Evolutionary conservation across 768 basidiomycete genomes (phyloP).

Genomic region (Tulasnella sp.): DNA sequence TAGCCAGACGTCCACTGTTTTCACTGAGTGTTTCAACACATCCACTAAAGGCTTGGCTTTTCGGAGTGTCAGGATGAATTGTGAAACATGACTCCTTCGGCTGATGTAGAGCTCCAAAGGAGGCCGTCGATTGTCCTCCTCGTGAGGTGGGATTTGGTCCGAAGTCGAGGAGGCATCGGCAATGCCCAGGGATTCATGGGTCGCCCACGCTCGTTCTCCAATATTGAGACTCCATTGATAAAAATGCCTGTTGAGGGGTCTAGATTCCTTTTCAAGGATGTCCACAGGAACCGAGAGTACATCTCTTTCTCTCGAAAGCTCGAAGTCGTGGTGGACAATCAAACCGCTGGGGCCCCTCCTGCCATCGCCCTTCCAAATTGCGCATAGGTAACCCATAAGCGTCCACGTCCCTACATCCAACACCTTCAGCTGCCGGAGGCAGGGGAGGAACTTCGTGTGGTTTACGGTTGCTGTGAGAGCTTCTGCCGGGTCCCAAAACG

Average conservation of each 20-base stretch:
- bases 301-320: not conserved
- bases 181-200: not conserved
- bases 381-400: not conserved
- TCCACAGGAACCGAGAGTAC: not conserved
- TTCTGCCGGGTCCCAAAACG: not conserved
- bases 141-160: not conserved
- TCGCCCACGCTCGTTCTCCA: not conserved
- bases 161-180: not conserved
- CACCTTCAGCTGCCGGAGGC: not conserved
- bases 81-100: not conserved
- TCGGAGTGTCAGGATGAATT: not conserved
- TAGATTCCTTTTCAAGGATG: not conserved
- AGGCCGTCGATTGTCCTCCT: not conserved
- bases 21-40: not conserved
- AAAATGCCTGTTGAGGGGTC: not conserved
- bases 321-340: not conserved
- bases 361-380: not conserved
- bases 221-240: not conserved
- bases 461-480: no score
- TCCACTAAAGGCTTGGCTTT: not conserved
- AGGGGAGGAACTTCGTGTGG: not conserved
- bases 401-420: not conserved
- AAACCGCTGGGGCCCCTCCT: not conserved
- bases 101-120: not conserved
- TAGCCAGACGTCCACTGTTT: not conserved